Conservation (phyloP, 768 basidiomycete species). For the Podaxis carcinomalis region DNA sequence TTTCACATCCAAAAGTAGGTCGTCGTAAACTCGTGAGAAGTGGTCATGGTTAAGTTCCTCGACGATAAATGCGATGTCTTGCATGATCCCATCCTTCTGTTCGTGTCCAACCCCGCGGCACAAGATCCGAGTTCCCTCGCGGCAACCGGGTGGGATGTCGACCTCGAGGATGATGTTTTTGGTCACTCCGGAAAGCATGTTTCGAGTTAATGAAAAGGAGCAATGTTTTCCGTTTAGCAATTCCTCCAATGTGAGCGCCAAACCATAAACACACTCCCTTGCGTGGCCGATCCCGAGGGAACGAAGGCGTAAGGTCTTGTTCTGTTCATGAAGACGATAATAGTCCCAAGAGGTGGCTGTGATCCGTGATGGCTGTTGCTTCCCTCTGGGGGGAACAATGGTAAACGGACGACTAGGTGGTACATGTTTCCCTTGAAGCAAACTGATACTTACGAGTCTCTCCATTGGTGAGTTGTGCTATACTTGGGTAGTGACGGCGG, state of each 20-base stretch:
- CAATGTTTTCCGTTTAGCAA: conserved; percentile 52
- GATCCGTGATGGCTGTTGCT: not conserved
- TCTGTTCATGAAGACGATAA: not conserved
- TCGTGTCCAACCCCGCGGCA: conserved; percentile 70
- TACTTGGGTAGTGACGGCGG: not conserved
- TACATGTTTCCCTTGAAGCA: too few species aligned
- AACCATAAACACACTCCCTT: conserved; percentile 67
- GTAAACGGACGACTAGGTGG: conserved; percentile 1
- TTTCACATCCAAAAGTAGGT: conserved; percentile 50
- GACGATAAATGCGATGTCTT: conserved; percentile 65
- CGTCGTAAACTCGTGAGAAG: conserved; percentile 53
- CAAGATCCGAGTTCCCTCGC: conserved; percentile 52
- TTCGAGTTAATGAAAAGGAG: conserved; percentile 57
- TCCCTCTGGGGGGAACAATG: conserved; percentile 1
- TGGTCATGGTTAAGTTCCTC: conserved; percentile 54
- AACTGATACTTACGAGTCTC: conserved; percentile 1
- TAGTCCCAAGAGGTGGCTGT: conserved; percentile 4
- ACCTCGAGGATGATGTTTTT: conserved; percentile 57
- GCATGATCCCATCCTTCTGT: conserved; percentile 46
- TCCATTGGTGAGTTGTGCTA: not conserved
- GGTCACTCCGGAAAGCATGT: conserved; percentile 41
- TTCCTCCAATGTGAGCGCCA: conserved; percentile 58
- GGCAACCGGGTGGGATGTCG: conserved; percentile 59
- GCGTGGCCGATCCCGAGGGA: conserved; percentile 37
- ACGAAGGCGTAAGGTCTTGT: conserved; percentile 27